Evolutionary conservation across 176 grass and related monocot genomes (phyloP).

Genomic region (Lolium perenne): DNA sequence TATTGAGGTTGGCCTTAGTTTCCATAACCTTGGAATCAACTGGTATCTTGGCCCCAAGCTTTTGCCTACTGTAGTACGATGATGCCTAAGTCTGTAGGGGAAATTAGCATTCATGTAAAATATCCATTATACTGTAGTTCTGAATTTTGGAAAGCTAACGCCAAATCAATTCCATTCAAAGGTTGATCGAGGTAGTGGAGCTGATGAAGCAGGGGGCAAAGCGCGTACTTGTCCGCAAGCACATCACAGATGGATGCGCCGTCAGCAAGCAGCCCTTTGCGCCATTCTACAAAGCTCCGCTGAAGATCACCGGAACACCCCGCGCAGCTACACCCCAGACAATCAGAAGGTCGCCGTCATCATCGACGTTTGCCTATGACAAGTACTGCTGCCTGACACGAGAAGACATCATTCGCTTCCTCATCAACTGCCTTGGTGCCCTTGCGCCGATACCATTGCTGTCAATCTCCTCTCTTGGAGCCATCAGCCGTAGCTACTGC

Average conservation of each 20-base stretch:
- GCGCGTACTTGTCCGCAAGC: slow-evolving; percentile 57
- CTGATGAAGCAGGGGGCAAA: slow-evolving; percentile 65
- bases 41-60: not conserved
- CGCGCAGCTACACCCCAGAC: not conserved
- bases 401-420: slow-evolving; percentile 70
- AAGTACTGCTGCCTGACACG: slow-evolving; percentile 62
- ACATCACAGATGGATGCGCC: slow-evolving; percentile 35
- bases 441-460: slow-evolving; percentile 63
- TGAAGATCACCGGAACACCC: slow-evolving; percentile 50
- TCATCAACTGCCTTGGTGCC: slow-evolving; percentile 68
- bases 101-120: not conserved
- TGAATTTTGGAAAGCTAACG: not conserved
- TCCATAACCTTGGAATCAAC: not conserved
- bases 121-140: not conserved
- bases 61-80: not conserved
- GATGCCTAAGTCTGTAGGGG: not conserved
- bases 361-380: slow-evolving; percentile 38
- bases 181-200: slow-evolving; percentile 68
- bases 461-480: slow-evolving; percentile 60
- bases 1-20: not conserved
- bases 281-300: slow-evolving; percentile 45
- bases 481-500: slow-evolving; percentile 44
- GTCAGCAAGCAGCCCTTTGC: slow-evolving; percentile 58
- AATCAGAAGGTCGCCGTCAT: not conserved
- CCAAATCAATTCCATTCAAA: slow-evolving; percentile 6